These are phyloP conservation scores for Taphrina wiesneri DNA, from an alignment of 1,139 yeast genomes.

Conservation along the genomic window DNA sequence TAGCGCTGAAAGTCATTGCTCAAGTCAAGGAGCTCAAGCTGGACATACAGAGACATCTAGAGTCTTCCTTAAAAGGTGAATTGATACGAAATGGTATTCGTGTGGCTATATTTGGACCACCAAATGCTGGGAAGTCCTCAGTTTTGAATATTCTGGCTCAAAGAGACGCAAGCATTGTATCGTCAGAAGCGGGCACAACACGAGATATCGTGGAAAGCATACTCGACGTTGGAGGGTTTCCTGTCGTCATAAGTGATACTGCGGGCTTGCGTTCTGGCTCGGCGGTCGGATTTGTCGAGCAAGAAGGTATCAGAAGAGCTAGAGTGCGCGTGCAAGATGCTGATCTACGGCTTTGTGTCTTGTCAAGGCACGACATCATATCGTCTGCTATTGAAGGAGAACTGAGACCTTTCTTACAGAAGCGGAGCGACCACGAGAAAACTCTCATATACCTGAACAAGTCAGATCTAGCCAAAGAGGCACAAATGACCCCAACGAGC, in stretches of 20 bases:
- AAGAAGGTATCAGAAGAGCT: constrained; percentile 81
- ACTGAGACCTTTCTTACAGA: background rate
- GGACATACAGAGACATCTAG: constrained; percentile 53
- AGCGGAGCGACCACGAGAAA: background rate
- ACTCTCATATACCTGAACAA: constrained; percentile 22
- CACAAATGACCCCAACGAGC: constrained; percentile 39
- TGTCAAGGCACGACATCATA: constrained; percentile 50
- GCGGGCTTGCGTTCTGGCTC: constrained; percentile 70
- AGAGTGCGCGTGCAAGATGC: constrained; percentile 58
- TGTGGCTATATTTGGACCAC: constrained; percentile 79
- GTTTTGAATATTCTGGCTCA: constrained; percentile 70
- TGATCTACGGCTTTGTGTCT: constrained; percentile 60
- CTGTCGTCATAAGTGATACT: constrained; percentile 83
- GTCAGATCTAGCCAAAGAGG: constrained; percentile 42
- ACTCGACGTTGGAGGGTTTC: constrained; percentile 78
- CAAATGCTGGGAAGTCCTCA: constrained; percentile 95
- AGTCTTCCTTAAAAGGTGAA: constrained; percentile 60
- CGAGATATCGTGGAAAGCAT: constrained; percentile 84
- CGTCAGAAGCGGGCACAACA: constrained; percentile 91
- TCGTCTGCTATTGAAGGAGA: constrained; percentile 41
- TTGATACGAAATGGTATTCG: constrained; percentile 72
- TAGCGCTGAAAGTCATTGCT: constrained; percentile 38
- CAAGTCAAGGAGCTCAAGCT: constrained; percentile 50
- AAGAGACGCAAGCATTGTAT: constrained; percentile 86
- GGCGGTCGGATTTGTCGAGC: constrained; percentile 61